These are phyloP conservation scores for Trypanosoma vivax DNA, from an alignment of 208 protist genomes.

Conservation along the genomic window DNA sequence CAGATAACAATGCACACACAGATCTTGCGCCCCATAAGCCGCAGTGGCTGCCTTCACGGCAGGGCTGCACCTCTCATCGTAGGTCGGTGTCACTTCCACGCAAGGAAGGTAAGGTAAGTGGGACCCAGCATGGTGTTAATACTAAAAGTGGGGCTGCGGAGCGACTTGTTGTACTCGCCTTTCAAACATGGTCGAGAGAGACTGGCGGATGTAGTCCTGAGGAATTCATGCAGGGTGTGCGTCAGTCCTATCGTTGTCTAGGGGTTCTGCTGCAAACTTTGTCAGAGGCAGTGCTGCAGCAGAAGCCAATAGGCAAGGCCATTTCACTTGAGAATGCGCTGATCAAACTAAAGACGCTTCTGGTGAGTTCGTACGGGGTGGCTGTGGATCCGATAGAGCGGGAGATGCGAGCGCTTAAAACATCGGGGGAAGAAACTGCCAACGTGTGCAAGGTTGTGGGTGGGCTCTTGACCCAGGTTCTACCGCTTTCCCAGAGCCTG, in stretches of 20 bases:
- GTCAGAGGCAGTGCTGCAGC: constrained; percentile 10
- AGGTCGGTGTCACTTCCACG: too few species aligned
- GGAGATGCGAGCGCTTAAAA: neutral
- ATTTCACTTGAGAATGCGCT: constrained; percentile 3
- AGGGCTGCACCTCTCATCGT: too few species aligned
- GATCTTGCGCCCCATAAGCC: too few species aligned
- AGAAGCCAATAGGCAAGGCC: neutral
- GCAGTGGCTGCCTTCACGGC: too few species aligned
- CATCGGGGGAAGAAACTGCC: neutral
- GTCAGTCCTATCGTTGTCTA: constrained; percentile 64
- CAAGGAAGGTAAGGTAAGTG: constrained; percentile 15
- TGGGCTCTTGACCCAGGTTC: constrained; percentile 12
- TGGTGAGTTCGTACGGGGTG: constrained; percentile 15
- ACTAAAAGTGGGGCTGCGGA: neutral
- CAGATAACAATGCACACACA: too few species aligned
- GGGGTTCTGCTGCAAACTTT: constrained; percentile 35
- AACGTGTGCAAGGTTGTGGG: constrained; percentile 8
- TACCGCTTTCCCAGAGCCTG: constrained; percentile 53
- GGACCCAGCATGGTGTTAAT: neutral
- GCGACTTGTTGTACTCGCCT: constrained; percentile 29
- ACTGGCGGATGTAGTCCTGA: constrained; percentile 42
- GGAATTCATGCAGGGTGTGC: constrained; percentile 54
- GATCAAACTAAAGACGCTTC: constrained; percentile 19
- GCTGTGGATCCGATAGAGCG: neutral
- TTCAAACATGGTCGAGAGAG: constrained; percentile 36